Base-by-base conservation (phyloP, 2,329 filamentous ascomycete species). In the Cytospora paraplurivora region DNA sequence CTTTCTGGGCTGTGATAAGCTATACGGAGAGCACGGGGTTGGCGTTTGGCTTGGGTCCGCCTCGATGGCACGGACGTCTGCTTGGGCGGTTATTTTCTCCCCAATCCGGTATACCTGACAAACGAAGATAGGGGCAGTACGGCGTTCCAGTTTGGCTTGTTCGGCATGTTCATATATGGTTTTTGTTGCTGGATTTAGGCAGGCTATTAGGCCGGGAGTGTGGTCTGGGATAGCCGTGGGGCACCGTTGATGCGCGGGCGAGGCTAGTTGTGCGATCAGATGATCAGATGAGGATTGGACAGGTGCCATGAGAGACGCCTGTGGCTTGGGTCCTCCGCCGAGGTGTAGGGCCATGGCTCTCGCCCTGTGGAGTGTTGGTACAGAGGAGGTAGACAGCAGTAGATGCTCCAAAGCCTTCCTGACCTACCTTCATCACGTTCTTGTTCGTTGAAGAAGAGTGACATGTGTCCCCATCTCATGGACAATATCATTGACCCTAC, bases 21-120 rank as follows among this genome's bases (percentile, higher is more conserved):
- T 61, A 38, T 61, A 50, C 51, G n/a, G n/a, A 49, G 37, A 61
- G 59, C 53, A 52, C 41, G 51, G 12, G 53, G 59, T 47, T 19
- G 44, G 38, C 49, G 51, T n/a, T 55, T 34, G 58, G 38, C 19
- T 12, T 47, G 33, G n/a, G n/a, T 12, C 51, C 21, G 34, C 35
- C 19, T 21, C 37, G 34, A 44, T 17, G 59, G n/a, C 38, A 35
- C 19, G 32, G 41, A 4, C 19, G 59, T 49, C n/a, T 33, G n/a
- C 17, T 47, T 4, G 11, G 38, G 58, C 33, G 33, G 37, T 61
- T 33, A 27, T 32, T 44, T 17, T 55, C 41, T 38, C 19, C 19
- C 41, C 41, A 12, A 17, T 33, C 52, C 32, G 38, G 21, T 50
- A 33, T 27, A 27, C 37, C n/a, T n/a, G 13, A 19, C 33, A 38